A percentile compares a stretch with the other conserved stretches of the same genome.
phyloP scores from a whole-genome alignment of 176 grass and related monocot species.

The Elymus sibiricus region DNA sequence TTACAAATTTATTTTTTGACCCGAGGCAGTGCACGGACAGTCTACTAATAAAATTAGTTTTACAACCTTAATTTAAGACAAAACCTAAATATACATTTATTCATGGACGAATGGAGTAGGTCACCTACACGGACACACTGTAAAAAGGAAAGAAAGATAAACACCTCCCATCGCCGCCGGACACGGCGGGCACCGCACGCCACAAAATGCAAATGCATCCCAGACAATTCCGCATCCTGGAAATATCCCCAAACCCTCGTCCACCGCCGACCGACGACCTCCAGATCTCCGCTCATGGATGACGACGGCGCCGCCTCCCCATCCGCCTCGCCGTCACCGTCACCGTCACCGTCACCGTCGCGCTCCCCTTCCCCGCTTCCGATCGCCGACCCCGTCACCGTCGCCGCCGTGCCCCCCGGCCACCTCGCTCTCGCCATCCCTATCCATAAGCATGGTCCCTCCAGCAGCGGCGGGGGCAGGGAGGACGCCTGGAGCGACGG shows the following conservation, averaged over 20 bases:
- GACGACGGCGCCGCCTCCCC: slow-evolving; percentile 39
- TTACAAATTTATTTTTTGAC: too few relatives aligned
- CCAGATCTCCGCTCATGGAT: slow-evolving; percentile 37
- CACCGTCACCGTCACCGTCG: slow-evolving; percentile 20
- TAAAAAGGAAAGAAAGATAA: neutral
- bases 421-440: slow-evolving; percentile 71
- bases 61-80: too few relatives aligned
- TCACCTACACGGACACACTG: too few relatives aligned
- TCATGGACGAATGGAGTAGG: too few relatives aligned
- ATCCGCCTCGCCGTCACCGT: slow-evolving; percentile 33
- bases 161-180: slow-evolving; percentile 43
- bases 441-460: slow-evolving; percentile 46
- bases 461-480: slow-evolving; percentile 35
- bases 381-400: slow-evolving; percentile 23
- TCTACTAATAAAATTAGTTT: too few relatives aligned
- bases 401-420: slow-evolving; percentile 52
- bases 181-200: slow-evolving; percentile 44
- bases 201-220: neutral
- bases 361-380: neutral
- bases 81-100: too few relatives aligned
- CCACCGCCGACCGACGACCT: slow-evolving; percentile 24
- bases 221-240: slow-evolving; percentile 16
- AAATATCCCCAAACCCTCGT: slow-evolving; percentile 52
- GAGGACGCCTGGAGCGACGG: slow-evolving; percentile 99
- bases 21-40: too few relatives aligned